Evolutionary conservation across 176 grass and related monocot genomes (phyloP).

Genomic region (Juncus effusus): DNA sequence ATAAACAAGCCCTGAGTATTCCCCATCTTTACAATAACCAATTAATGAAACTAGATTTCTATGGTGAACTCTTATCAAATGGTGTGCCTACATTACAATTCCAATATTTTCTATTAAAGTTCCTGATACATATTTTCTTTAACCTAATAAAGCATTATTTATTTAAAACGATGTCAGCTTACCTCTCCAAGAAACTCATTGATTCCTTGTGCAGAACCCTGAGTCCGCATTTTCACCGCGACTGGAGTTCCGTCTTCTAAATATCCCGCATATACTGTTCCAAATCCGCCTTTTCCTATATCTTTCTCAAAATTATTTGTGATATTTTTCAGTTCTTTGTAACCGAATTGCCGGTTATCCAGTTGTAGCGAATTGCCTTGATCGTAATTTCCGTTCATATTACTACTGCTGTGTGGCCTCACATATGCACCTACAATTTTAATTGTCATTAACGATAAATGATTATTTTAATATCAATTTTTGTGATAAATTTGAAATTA

Average conservation of each 20-base stretch:
- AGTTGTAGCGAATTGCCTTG: slow-evolving; percentile 29
- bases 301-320: slow-evolving; percentile 40
- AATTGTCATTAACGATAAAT: background rate
- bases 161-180: too few relatives aligned
- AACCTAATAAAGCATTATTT: too few relatives aligned
- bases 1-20: slow-evolving; percentile 36
- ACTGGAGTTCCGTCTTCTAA: slow-evolving; percentile 53
- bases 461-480: background rate
- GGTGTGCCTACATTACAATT: slow-evolving; percentile 34
- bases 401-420: slow-evolving; percentile 16
- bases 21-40: slow-evolving; percentile 51
- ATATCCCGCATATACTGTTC: slow-evolving; percentile 42
- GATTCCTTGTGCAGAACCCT: slow-evolving; percentile 41
- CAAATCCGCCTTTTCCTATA: slow-evolving; percentile 52
- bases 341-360: slow-evolving; percentile 45
- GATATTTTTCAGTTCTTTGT: slow-evolving; percentile 44
- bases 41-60: slow-evolving; percentile 54
- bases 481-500: slow-evolving; percentile 4
- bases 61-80: slow-evolving; percentile 49
- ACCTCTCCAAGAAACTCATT: slow-evolving; percentile 64
- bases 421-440: slow-evolving; percentile 15
- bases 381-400: slow-evolving; percentile 14
- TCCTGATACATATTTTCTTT: too few relatives aligned
- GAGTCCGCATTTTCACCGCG: slow-evolving; percentile 49
- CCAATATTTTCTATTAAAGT: too few relatives aligned